Percentiles rank a stretch among this genome's conserved stretches.
Evolutionary conservation across 225 moss, liverwort and hornwort species (phyloP).

Genomic region (Polytrichum formosum): DNA sequence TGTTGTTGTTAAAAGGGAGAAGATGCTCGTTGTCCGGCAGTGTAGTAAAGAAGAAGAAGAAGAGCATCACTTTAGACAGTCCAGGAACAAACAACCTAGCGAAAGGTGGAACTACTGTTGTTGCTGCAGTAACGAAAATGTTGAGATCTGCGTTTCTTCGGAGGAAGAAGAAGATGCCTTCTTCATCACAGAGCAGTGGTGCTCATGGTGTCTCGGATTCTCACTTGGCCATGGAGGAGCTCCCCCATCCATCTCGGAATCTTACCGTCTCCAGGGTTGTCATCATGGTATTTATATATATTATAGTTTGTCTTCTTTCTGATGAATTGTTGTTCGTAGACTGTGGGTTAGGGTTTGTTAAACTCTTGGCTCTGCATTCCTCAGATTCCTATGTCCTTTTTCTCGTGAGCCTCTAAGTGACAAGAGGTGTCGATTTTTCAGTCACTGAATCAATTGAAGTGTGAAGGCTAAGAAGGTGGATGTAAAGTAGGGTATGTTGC

Average conservation of each 20-base stretch:
- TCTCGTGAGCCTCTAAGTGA: neutral
- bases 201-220: slow-evolving; percentile 35
- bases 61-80: too few relatives aligned
- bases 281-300: slow-evolving; percentile 41
- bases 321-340: neutral
- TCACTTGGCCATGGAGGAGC: slow-evolving; percentile 38
- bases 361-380: neutral
- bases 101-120: neutral
- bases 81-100: too few relatives aligned
- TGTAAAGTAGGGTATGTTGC: too few relatives aligned
- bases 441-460: neutral
- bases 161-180: slow-evolving; percentile 15
- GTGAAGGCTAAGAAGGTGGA: too few relatives aligned
- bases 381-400: neutral
- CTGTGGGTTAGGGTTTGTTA: slow-evolving; percentile 19
- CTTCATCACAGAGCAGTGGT: slow-evolving; percentile 16
- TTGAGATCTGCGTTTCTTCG: slow-evolving; percentile 15
- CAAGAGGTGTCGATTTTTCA: neutral
- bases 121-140: slow-evolving; percentile 35
- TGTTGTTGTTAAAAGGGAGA: neutral
- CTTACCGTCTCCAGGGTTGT: slow-evolving; percentile 62
- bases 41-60: too few relatives aligned
- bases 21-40: slow-evolving; percentile 1
- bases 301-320: slow-evolving; percentile 1
- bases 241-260: slow-evolving; percentile 51